phyloP scores from a whole-genome alignment of 768 basidiomycete species.

The Plicaturopsis crispa region DNA sequence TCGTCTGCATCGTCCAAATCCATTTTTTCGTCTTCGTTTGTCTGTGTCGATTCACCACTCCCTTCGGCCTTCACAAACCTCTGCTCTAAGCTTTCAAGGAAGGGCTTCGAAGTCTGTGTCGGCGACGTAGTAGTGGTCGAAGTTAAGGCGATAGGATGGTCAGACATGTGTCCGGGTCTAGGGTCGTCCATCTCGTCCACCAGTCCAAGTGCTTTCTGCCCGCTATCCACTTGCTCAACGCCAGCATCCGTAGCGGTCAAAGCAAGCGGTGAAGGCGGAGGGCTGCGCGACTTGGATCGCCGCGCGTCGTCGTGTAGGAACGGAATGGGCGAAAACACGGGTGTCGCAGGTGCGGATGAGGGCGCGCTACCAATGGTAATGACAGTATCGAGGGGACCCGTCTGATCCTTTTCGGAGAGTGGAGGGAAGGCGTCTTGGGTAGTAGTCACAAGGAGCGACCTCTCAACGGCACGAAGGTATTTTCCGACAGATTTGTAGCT shows the following conservation, averaged over 20 bases:
- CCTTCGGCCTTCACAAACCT: conserved; percentile 52
- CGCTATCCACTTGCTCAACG: conserved; percentile 25
- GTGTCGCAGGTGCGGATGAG: conserved; percentile 62
- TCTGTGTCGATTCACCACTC: conserved; percentile 19
- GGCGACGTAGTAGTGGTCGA: conserved; percentile 44
- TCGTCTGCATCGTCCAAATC: conserved; percentile 32
- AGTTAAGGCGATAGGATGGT: conserved; percentile 64
- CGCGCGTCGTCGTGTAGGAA: conserved; percentile 82
- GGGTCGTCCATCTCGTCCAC: conserved; percentile 87
- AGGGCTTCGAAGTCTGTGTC: conserved; percentile 29
- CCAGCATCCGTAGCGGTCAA: conserved; percentile 30
- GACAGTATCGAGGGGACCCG: conserved; percentile 29
- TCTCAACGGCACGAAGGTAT: conserved; percentile 83
- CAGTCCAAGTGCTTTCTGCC: conserved; percentile 56
- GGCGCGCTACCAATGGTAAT: conserved; percentile 37
- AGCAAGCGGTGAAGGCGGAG: conserved; percentile 66
- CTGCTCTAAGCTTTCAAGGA: conserved; percentile 48
- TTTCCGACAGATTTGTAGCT: conserved; percentile 79
- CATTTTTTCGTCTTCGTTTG: conserved; percentile 33
- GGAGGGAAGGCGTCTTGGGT: conserved; percentile 66
- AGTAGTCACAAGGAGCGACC: conserved; percentile 77
- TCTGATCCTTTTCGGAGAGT: conserved; percentile 24
- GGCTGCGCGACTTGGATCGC: conserved; percentile 71
- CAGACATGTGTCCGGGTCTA: conserved; percentile 76
- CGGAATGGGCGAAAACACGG: conserved; percentile 81